Evolutionary conservation across 2,329 filamentous ascomycete species (phyloP).

Genomic region (Curvularia eragrostidis): DNA sequence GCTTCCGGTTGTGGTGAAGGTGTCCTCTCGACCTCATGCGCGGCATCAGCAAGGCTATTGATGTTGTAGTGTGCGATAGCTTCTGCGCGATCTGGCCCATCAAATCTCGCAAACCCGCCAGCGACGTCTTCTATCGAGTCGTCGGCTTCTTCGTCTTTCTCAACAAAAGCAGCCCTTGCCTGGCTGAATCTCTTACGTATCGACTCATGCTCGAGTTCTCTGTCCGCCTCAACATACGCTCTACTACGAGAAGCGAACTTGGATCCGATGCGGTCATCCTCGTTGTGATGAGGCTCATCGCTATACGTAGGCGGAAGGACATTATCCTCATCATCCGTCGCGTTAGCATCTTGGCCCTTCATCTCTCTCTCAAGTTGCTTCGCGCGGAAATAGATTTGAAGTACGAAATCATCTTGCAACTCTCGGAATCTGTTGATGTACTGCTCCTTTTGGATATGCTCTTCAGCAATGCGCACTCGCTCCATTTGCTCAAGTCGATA

Average conservation of each 20-base stretch:
- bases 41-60: conserved; percentile 42
- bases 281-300: conserved; percentile 32
- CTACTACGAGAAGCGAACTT: conserved; percentile 52
- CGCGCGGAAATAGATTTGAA: conserved; percentile 49
- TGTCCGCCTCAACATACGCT: conserved; percentile 50
- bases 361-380: conserved; percentile 48
- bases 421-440: conserved; percentile 45
- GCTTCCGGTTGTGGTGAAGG: conserved; percentile 26
- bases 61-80: conserved; percentile 50
- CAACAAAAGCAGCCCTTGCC: conserved; percentile 33
- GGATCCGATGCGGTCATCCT: conserved; percentile 39
- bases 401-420: conserved; percentile 42
- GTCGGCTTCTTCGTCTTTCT: conserved; percentile 42
- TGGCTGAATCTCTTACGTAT: conserved; percentile 33
- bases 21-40: conserved; percentile 46
- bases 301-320: conserved; percentile 43
- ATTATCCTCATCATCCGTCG: conserved; percentile 53
- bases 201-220: conserved; percentile 42
- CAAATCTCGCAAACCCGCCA: conserved; percentile 52
- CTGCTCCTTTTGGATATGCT: conserved; percentile 45
- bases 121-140: conserved; percentile 38
- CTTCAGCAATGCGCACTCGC: conserved; percentile 44
- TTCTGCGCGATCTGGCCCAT: conserved; percentile 50
- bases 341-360: conserved; percentile 45
- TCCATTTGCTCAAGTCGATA: conserved; percentile 49